Evolutionary conservation across 1,284 basidiomycete species (phyloP), one percentile per base, ranked within the genome.

Genomic region (Volvariella volvacea): DNA sequence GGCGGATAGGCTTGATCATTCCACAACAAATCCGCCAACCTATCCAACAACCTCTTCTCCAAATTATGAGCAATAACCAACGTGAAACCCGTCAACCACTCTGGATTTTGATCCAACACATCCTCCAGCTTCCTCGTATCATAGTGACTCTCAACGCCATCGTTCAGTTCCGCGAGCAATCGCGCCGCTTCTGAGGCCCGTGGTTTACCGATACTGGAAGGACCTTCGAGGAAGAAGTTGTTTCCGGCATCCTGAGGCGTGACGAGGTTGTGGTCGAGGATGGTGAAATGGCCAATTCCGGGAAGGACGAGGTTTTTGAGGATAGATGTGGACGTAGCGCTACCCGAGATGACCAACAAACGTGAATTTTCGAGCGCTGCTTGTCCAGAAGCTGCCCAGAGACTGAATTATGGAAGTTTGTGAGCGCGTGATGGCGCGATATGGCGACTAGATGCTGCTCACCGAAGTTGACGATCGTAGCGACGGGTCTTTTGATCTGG

Each of bases 241-340:
- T 92, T 90, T 0, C 92, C 92, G 0, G 92, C 81, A 56, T 99
- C 94, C 41, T 83, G 77, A 2, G 80, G 72, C 1, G 79, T 71
- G 14, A 85, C 84, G 21, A 61, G 55, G 1, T 66, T 61, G 37
- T 76, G 63, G 53, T 95, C 92, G 46, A 95, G 74, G 61, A 99
- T 76, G 36, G 92, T 91, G 61, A 97, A 95, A 58, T 87, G 78
- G 16, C 93, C 90, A 49, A 97, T 81, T 15, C 95, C 95, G 2
- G 95, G 94, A 8, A 98, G 79, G 22, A 97, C 91, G 49, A 98
- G 83, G 60, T 97, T 97, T 74, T 98, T 97, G 52, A 97, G 74
- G 49, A 91, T 80, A 46, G 89, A 86, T 22, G 88, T 87, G 1
- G 88, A 83, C 1, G 92, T 88, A 1, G 90, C 88, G 33, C 83